Conservation (phyloP, 2,329 filamentous ascomycete genomes). For the Arthroderma uncinatum region DNA sequence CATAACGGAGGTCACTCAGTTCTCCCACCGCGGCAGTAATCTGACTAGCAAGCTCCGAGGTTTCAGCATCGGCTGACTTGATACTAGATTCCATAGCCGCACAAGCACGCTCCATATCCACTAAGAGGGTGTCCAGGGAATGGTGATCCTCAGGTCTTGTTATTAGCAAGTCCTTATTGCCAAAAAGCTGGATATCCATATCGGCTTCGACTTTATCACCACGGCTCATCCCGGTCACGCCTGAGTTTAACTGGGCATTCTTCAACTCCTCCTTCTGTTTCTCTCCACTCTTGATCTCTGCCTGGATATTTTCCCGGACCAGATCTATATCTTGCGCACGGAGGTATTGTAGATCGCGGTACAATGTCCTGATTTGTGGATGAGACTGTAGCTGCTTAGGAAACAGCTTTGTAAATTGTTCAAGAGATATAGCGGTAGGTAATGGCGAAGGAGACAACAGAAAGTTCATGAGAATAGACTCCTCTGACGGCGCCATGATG, state of each 20-base stretch:
- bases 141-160: constrained; percentile 40
- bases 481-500: constrained; percentile 62
- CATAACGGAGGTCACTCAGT: constrained; percentile 73
- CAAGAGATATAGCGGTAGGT: constrained; percentile 59
- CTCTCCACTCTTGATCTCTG: constrained; percentile 28
- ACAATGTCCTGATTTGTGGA: constrained; percentile 58
- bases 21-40: constrained; percentile 57
- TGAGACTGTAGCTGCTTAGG: constrained; percentile 55
- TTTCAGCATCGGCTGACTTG: constrained; percentile 52
- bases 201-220: constrained; percentile 31
- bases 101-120: constrained; percentile 57
- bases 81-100: constrained; percentile 58
- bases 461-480: constrained; percentile 64
- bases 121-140: constrained; percentile 52
- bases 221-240: constrained; percentile 25
- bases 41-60: constrained; percentile 47
- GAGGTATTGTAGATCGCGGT: constrained; percentile 67
- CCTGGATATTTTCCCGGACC: constrained; percentile 46
- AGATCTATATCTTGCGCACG: constrained; percentile 57
- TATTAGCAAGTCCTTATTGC: constrained; percentile 32
- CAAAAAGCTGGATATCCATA: constrained; percentile 50
- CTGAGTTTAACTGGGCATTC: constrained; percentile 23
- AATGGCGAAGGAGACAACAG: constrained; percentile 65
- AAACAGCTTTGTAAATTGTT: constrained; percentile 67
- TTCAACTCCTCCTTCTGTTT: constrained; percentile 30